Evolutionary conservation across 352 stramenopile species (phyloP), one percentile per base, ranked within the genome.

Genomic region (Globisporangium middletonii): DNA sequence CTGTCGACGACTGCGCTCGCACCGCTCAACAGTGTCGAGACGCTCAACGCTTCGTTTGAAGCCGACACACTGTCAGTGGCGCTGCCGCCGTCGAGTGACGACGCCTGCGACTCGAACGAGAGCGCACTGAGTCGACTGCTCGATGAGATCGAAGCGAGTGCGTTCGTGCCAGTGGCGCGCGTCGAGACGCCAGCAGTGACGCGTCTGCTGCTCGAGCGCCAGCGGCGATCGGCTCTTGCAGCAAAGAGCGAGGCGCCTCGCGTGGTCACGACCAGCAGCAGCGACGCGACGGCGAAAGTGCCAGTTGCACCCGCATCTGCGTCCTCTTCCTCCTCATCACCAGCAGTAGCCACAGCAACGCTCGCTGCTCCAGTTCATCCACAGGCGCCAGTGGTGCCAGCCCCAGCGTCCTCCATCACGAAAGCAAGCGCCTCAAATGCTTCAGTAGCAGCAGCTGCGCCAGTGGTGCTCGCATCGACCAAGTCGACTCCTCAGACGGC

Each of bases 121-220:
- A 19, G 9, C 43, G 43, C 43, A 19, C 8, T 26, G 43, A 3
- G 3, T 12, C 18, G 18, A n/a, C 18, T 48, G n/a, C n/a, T 48
- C 16, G 43, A 48, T 12, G 19, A 57, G 42, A 41, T 67, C 7
- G 13, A 63, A 58, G 49, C 50, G 28, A 56, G 16, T 16, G 53
- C 27, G 35, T 63, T 35, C 15, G 6, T 33, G 15, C 42, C 43
- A 9, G 50, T 50, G 23, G 27, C 19, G 16, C 33, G 42, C 5
- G 59, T 63, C 11, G 28, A 54, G 30, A 64, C 44, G 1, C 61
- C 61, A 3, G 56, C 50, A 13, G 61, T 67, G 35, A 56, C 61
- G 5, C 42, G 53, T 13, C 19, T 67, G 61, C 15, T 67, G 19
- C 33, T 48, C 2, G 37, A 42, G 18, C 61, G 61, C 6, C 49